Evolutionary conservation across 108 stramenopile species (phyloP), one percentile per base, ranked within the genome.

Genomic region (Thalassiosira profunda): DNA sequence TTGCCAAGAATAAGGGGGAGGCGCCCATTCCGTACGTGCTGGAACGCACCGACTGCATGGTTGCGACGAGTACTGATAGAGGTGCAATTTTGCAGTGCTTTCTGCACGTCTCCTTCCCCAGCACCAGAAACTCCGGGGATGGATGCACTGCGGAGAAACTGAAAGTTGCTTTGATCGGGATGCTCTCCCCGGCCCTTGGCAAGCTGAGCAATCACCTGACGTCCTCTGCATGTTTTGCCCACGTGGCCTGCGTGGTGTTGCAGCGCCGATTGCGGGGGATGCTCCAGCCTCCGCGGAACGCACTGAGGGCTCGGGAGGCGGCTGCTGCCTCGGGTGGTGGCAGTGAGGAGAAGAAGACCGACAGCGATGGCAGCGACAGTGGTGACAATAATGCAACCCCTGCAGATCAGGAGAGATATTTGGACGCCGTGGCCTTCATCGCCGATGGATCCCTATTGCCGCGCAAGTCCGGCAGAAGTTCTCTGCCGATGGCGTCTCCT

Each of bases 361-460:
- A 38, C 6, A 29, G 34, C 15, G 36, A 31, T 3, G 44, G 17
- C 43, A 52, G 29, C n/a, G 14, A 24, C 26, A 23, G 10, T 15
- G 31, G 42, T 26, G 26, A 8, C 7, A 28, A 11, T 11, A 45
- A n/a, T 1, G 6, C 15, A 15, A 67, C 29, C 28, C 46, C n/a
- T 24, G 25, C 8, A 47, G 8, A 29, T 7, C 43, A 57, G 42
- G 28, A 15, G 25, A 11, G 31, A 8, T 49, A 47, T 54, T 51
- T 67, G 28, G 70, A 91, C 34, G 84, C 84, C 12, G 84, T 95
- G 2, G 89, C 89, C 18, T 95, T 95, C 68, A 74, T 95, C 24
- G 85, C 90, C 24, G 76, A 95, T 62, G 86, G 86, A 12, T 82
- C 89, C 21, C 79, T 95, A 63, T 42, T 95, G 21, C 94, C 94